Evolutionary conservation across 2,329 filamentous ascomycete species (phyloP), one percentile per base, ranked within the genome.

Genomic region (Claviceps quebecensis): DNA sequence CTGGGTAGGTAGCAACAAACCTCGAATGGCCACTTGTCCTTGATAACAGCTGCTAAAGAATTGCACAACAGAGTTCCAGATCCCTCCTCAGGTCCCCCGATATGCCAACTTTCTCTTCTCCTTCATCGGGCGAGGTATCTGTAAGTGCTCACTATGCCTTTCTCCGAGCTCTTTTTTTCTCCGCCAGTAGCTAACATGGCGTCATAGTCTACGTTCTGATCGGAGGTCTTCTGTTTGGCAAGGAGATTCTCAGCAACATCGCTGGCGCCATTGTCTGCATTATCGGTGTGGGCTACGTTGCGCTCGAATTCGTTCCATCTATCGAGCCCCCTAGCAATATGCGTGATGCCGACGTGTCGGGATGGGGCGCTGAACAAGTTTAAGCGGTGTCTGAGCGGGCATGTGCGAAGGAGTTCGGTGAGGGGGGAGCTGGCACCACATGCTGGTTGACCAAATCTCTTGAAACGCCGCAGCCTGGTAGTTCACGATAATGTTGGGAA

Each of bases 51-150:
- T 41, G 40, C 61, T 66, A 56, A 67, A 57, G 51, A 38, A 11
- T 29, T 11, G 38, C n/a, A n/a, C 61, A 76, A 29, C 26, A 47
- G 93, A 98, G 71, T 95, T 97, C 73, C 86, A 95, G 70, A 91
- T 96, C 60, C 91, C 93, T 48, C 87, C 90, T 54, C 90, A 95
- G 67, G 77, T 95, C 51, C 85, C 89, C 53, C 84, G 88, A 71
- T 95, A 97, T 74, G 91, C 89, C 51, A 95, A 88, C 11, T 98
- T 98, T 76, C 83, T 97, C 70, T 97, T 97, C 76, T 95, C 87
- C 53, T 97, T 98, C 77, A 72, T 97, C 60, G 93, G 93, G 55
- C 89, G 93, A 65, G 93, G 93, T 70, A 76, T 88, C 67, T 97
- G 90, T 95, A 81, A 72, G 88, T 82, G 16, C 39, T 6, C 14